Conservation (phyloP, 192 early-diverging fungal genomes). For the Coemansia sp. region DNA sequence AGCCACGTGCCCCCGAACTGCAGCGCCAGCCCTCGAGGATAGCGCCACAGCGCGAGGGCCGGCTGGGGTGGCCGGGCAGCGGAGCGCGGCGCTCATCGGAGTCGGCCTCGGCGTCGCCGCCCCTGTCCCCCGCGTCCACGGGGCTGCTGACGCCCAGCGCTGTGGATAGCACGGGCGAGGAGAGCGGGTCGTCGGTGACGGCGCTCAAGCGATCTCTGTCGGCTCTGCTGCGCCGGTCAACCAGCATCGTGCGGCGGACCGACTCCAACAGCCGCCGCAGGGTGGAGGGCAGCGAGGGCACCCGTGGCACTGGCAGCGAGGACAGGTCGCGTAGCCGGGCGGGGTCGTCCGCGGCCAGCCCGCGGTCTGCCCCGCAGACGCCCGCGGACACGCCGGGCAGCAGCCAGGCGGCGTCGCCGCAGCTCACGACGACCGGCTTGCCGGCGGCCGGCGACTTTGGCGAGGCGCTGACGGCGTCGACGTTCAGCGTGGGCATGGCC, state of each 20-base stretch:
- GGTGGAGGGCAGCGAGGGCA: not conserved
- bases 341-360: not conserved
- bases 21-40: slow-evolving; percentile 15
- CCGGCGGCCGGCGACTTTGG: slow-evolving; percentile 2
- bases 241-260: slow-evolving; percentile 33
- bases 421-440: not conserved
- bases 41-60: slow-evolving; percentile 1
- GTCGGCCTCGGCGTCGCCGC: not conserved
- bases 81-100: slow-evolving; percentile 8
- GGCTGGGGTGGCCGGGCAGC: not conserved
- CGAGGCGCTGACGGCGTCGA: slow-evolving; percentile 25
- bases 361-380: not conserved
- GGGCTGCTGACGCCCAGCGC: slow-evolving; percentile 22
- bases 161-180: not conserved
- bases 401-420: not conserved
- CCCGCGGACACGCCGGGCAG: not conserved
- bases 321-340: slow-evolving; percentile 6
- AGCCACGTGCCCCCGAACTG: slow-evolving; percentile 39
- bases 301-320: slow-evolving; percentile 9
- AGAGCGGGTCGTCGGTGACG: not conserved
- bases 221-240: slow-evolving; percentile 39
- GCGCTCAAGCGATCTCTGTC: slow-evolving; percentile 42
- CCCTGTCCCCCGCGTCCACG: not conserved
- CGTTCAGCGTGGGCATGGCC: slow-evolving; percentile 19
- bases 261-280: slow-evolving; percentile 6